phyloP scores from a whole-genome alignment of 2,329 filamentous ascomycete genomes.

The Hypoxylon sp. region DNA sequence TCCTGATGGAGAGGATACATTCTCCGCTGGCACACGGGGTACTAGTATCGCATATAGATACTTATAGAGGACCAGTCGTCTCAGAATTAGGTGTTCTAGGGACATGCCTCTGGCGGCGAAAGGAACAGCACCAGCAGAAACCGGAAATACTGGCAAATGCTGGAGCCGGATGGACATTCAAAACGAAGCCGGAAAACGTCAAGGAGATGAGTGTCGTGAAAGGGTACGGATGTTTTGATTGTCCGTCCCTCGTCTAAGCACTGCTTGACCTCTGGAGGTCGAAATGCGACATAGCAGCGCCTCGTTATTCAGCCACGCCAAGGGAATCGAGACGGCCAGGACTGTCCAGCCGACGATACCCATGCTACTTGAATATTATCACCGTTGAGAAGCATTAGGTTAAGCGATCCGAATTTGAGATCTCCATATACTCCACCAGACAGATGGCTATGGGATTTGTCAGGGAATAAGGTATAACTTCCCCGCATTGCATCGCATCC shows the following conservation, averaged over 20 bases:
- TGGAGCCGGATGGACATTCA: slow-evolving; percentile 60
- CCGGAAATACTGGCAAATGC: slow-evolving; percentile 56
- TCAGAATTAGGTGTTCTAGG: slow-evolving; percentile 62
- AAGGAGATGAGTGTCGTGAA: slow-evolving; percentile 65
- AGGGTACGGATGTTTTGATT: slow-evolving; percentile 63
- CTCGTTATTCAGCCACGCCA: not conserved
- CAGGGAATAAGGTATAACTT: not conserved
- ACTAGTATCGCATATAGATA: slow-evolving; percentile 53
- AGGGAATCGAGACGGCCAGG: not conserved
- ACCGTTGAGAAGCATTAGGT: not conserved
- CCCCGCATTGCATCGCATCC: slow-evolving; percentile 18
- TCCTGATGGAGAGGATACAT: slow-evolving; percentile 60
- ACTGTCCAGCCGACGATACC: not conserved
- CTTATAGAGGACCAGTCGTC: slow-evolving; percentile 57
- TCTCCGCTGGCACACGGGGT: slow-evolving; percentile 54
- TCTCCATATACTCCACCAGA: not conserved
- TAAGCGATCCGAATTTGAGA: not conserved
- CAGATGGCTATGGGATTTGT: not conserved
- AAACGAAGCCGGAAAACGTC: slow-evolving; percentile 58
- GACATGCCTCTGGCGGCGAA: slow-evolving; percentile 56
- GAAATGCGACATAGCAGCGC: not conserved
- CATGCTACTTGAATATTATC: not conserved
- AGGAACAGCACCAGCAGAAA: slow-evolving; percentile 13
- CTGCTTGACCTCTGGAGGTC: not conserved
- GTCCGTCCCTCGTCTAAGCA: slow-evolving; percentile 49